Evolutionary conservation across 352 stramenopile genomes (phyloP).

Genomic region (Globisporangium sylvaticum): DNA sequence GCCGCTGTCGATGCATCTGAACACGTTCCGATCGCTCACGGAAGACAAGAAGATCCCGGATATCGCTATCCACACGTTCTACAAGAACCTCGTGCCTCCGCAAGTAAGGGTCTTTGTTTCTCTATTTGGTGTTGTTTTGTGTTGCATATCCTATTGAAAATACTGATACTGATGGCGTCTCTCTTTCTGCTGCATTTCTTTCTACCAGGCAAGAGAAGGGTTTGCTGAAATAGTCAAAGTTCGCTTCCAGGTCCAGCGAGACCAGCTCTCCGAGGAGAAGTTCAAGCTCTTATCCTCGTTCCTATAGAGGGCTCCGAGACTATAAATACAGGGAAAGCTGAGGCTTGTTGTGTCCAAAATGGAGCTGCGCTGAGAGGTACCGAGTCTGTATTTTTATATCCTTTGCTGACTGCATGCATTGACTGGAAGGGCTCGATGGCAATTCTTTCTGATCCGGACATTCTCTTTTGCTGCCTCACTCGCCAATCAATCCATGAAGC

Average conservation of each 20-base stretch:
- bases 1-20: conserved; percentile 79
- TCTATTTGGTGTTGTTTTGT: neutral
- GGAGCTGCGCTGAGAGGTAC: neutral
- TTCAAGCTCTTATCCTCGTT: conserved; percentile 52
- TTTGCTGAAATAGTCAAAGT: conserved; percentile 73
- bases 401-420: neutral
- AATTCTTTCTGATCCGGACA: conserved; percentile 11
- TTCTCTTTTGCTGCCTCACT: neutral
- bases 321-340: conserved; percentile 15
- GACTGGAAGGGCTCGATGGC: neutral
- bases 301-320: conserved; percentile 28
- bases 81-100: conserved; percentile 66
- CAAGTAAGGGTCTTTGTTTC: conserved; percentile 16
- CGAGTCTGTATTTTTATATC: conserved; percentile 15
- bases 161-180: neutral
- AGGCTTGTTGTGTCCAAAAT: conserved; percentile 6
- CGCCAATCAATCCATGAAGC: conserved; percentile 8
- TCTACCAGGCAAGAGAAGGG: conserved; percentile 56
- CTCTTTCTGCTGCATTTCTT: conserved; percentile 1
- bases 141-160: neutral
- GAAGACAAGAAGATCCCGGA: conserved; percentile 74
- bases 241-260: conserved; percentile 46
- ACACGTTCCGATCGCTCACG: conserved; percentile 76
- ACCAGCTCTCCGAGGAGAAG: conserved; percentile 31
- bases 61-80: conserved; percentile 87